A percentile compares a stretch with the other conserved stretches of the same genome.
These are phyloP conservation scores for Aspergillus olivimuriae DNA, from an alignment of 495 filamentous ascomycete genomes.

Conservation along the genomic window DNA sequence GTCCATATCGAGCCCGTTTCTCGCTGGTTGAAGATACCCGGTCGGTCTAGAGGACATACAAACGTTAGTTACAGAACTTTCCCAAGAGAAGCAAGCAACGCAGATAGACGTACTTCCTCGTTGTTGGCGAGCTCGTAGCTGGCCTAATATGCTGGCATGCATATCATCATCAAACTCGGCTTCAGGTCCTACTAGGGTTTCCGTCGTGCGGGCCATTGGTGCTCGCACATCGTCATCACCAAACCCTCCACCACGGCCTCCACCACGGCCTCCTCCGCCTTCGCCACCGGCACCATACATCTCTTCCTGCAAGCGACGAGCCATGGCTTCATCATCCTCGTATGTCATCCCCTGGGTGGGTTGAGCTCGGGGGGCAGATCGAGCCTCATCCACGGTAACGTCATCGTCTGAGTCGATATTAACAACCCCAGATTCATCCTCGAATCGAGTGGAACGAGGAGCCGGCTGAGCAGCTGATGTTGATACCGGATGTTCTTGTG, in stretches of 20 bases:
- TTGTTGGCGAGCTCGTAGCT: constrained; percentile 52
- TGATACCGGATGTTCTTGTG: constrained; percentile 30
- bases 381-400: constrained; percentile 21
- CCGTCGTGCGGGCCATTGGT: constrained; percentile 84
- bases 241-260: constrained; percentile 33
- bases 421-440: constrained; percentile 57
- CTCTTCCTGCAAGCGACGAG: constrained; percentile 84
- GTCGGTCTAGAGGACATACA: constrained; percentile 32
- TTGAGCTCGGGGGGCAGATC: constrained; percentile 16
- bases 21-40: constrained; percentile 83
- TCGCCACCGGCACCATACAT: constrained; percentile 57
- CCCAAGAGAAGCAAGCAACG: background rate
- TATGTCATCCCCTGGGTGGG: constrained; percentile 23
- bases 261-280: no score
- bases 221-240: constrained; percentile 70
- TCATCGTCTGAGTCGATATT: constrained; percentile 65
- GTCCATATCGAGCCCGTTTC: constrained; percentile 70
- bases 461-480: constrained; percentile 22
- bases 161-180: constrained; percentile 53
- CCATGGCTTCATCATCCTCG: constrained; percentile 93
- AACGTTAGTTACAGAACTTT: constrained; percentile 6
- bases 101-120: constrained; percentile 34
- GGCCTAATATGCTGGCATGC: constrained; percentile 57
- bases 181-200: constrained; percentile 77
- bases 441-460: constrained; percentile 21